These are phyloP conservation scores for Stentor coeruleus DNA, from an alignment of 73 alveolate species.

Conservation along the genomic window DNA sequence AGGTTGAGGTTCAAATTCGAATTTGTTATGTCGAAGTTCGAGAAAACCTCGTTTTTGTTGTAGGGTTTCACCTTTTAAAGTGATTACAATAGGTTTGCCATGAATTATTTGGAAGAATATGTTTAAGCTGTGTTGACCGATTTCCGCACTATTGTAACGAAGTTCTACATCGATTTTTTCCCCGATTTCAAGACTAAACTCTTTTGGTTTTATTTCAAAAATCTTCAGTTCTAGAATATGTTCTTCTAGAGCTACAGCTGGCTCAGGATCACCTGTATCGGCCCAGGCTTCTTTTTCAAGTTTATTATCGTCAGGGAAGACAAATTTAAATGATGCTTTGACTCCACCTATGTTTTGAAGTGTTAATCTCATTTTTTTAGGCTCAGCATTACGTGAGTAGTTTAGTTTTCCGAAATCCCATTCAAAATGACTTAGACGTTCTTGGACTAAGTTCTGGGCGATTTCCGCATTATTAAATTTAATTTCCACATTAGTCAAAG, in stretches of 20 bases:
- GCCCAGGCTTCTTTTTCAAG: constrained; percentile 98
- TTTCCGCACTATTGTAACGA: constrained; percentile 66
- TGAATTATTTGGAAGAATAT: constrained; percentile 87
- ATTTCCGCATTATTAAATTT: constrained; percentile 70
- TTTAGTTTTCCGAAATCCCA: constrained; percentile 93
- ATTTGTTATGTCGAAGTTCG: constrained; percentile 75
- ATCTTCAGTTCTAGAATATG: constrained; percentile 89
- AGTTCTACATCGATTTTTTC: constrained; percentile 74
- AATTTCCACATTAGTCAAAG: constrained; percentile 83
- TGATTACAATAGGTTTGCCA: constrained; percentile 94
- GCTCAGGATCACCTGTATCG: constrained; percentile 98
- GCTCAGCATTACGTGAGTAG: constrained; percentile 64
- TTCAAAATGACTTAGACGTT: constrained; percentile 63
- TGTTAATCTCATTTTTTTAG: constrained; percentile 82
- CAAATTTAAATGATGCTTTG: constrained; percentile 88
- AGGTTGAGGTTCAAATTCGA: constrained; percentile 90
- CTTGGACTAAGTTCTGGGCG: constrained; percentile 31
- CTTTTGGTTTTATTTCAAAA: constrained; percentile 91
- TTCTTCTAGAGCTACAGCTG: constrained; percentile 92
- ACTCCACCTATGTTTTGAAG: constrained; percentile 98
- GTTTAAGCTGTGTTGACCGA: constrained; percentile 66
- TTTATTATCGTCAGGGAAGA: constrained; percentile 89
- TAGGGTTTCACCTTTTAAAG: constrained; percentile 89
- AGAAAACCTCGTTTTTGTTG: constrained; percentile 88
- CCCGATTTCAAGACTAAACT: constrained; percentile 82